These are phyloP conservation scores for Musa schizocarpa DNA, from an alignment of 176 grass and related monocot genomes.

Conservation along the genomic window DNA sequence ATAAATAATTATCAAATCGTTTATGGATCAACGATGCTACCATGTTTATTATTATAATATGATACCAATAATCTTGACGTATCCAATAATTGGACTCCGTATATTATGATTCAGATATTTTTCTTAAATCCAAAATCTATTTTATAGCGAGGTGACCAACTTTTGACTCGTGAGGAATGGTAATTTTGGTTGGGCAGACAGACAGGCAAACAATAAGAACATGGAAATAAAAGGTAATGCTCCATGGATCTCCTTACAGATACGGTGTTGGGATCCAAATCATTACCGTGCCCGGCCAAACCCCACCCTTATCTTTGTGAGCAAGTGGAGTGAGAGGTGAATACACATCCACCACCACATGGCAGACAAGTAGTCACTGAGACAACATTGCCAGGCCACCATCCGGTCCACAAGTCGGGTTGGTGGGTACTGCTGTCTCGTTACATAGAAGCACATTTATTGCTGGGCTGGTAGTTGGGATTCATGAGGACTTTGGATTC, in stretches of 20 bases:
- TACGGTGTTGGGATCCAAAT: not conserved
- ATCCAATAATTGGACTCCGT: too few relatives aligned
- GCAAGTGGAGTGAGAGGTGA: not conserved
- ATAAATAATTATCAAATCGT: not conserved
- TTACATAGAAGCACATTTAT: too few relatives aligned
- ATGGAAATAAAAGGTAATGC: not conserved
- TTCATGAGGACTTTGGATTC: too few relatives aligned
- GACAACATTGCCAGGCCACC: too few relatives aligned
- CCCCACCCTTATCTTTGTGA: not conserved
- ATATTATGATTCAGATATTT: not conserved
- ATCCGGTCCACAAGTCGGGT: too few relatives aligned
- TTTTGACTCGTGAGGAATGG: not conserved
- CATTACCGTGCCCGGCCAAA: not conserved
- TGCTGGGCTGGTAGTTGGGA: too few relatives aligned
- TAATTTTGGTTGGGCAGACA: not conserved
- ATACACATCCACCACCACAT: not conserved
- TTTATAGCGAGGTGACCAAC: not conserved
- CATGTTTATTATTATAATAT: too few relatives aligned
- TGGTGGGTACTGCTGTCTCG: too few relatives aligned
- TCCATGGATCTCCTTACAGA: not conserved
- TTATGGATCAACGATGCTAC: too few relatives aligned
- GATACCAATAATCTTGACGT: too few relatives aligned
- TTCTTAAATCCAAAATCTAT: not conserved
- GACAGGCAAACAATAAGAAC: not conserved
- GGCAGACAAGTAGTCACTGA: not conserved